phyloP scores from a whole-genome alignment of 2,329 filamentous ascomycete species.

The Fusarium denticulatum region DNA sequence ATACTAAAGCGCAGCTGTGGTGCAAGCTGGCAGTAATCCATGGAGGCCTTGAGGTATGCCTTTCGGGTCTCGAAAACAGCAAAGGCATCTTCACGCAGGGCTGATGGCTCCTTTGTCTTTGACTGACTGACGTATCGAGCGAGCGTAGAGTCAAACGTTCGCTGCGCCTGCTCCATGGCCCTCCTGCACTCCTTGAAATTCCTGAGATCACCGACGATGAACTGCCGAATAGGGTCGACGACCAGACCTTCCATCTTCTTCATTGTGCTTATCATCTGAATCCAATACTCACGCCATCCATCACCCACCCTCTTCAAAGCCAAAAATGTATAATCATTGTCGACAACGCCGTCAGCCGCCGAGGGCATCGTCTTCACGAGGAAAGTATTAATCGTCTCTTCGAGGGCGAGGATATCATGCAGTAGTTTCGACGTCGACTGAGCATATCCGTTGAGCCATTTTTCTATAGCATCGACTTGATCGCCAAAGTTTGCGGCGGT shows the following conservation, averaged over 20 bases:
- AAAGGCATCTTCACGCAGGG: slow-evolving; percentile 93
- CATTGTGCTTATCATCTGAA: slow-evolving; percentile 75
- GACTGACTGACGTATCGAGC: slow-evolving; percentile 84
- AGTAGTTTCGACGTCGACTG: slow-evolving; percentile 64
- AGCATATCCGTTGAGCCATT: slow-evolving; percentile 80
- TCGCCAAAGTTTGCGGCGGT: slow-evolving; percentile 87
- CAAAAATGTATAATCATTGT: slow-evolving; percentile 93
- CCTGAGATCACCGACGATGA: slow-evolving; percentile 81
- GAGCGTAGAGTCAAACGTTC: slow-evolving; percentile 82
- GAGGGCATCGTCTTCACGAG: slow-evolving; percentile 79
- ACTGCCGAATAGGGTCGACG: slow-evolving; percentile 82
- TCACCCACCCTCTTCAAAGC: slow-evolving; percentile 88
- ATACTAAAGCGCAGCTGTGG: slow-evolving; percentile 86
- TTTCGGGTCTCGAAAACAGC: slow-evolving; percentile 93
- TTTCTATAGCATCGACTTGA: slow-evolving; percentile 89
- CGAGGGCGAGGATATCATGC: slow-evolving; percentile 75
- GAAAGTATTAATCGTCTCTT: slow-evolving; percentile 81
- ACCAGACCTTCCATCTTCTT: slow-evolving; percentile 81
- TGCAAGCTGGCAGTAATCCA: slow-evolving; percentile 91
- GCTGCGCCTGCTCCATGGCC: slow-evolving; percentile 81
- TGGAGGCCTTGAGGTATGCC: slow-evolving; percentile 86
- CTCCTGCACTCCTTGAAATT: slow-evolving; percentile 87
- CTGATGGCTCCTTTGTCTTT: slow-evolving; percentile 93
- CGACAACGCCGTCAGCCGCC: slow-evolving; percentile 84
- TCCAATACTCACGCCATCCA: slow-evolving; percentile 88